A percentile compares a stretch with the other conserved stretches of the same genome.
phyloP scores from a whole-genome alignment of 2,329 filamentous ascomycete species.

The Pseudogymnoascus sp. region DNA sequence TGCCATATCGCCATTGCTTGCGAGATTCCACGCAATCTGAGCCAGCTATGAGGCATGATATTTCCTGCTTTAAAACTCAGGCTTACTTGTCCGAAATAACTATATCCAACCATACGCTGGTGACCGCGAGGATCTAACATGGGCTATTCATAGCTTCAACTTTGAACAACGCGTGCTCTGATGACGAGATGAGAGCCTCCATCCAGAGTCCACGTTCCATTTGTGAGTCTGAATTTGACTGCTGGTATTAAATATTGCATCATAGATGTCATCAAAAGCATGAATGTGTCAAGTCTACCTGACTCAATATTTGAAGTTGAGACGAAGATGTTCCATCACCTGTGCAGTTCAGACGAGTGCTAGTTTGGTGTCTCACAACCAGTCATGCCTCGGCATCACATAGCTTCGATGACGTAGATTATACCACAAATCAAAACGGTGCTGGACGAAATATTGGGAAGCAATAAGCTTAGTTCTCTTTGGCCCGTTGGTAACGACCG shows the following conservation, averaged over 20 bases:
- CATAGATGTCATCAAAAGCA: not conserved
- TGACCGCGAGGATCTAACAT: not conserved
- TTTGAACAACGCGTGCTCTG: not conserved
- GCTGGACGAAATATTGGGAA: no score
- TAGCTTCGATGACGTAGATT: no score
- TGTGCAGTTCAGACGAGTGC: not conserved
- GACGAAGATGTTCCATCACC: not conserved
- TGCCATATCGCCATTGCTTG: not conserved
- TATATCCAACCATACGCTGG: not conserved
- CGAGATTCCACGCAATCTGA: not conserved
- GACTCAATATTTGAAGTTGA: not conserved
- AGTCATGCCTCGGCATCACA: not conserved
- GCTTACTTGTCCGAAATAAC: not conserved
- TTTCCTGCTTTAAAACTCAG: not conserved
- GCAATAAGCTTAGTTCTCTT: no score
- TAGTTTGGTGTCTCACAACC: not conserved
- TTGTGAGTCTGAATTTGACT: not conserved
- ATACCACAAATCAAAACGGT: no score
- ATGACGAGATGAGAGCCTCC: not conserved
- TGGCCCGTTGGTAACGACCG: no score
- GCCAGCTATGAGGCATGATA: not conserved
- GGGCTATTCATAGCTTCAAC: not conserved
- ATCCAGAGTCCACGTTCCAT: not conserved
- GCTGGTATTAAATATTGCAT: no score
- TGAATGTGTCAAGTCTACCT: not conserved